Evolutionary conservation across 306 rosid species (phyloP).

Genomic region (Rosa rugosa): DNA sequence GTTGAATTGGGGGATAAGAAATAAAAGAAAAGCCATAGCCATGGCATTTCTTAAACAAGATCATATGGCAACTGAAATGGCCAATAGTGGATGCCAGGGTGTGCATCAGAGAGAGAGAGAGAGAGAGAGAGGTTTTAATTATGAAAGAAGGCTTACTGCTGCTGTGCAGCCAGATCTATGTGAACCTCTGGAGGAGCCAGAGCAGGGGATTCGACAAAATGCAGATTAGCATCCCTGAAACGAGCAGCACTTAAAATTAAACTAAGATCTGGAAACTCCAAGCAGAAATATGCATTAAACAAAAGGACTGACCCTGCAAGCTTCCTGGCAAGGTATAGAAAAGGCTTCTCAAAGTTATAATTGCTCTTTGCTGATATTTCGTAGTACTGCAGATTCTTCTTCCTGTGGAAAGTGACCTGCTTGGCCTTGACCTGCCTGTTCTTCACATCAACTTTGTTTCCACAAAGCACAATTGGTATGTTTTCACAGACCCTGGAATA

Average conservation of each 20-base stretch:
- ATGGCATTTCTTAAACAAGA: not conserved
- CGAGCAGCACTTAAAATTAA: constrained; percentile 2
- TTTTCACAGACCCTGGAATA: constrained; percentile 74
- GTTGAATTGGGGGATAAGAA: not conserved
- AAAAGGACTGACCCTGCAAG: constrained; percentile 61
- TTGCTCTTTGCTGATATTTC: constrained; percentile 89
- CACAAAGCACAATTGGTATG: constrained; percentile 80
- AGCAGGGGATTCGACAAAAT: constrained; percentile 88
- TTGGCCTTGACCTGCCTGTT: constrained; percentile 89
- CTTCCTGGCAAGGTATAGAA: constrained; percentile 77
- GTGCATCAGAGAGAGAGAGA: not conserved
- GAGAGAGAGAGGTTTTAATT: not conserved
- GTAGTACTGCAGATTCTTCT: constrained; percentile 77
- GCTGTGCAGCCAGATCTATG: constrained; percentile 67
- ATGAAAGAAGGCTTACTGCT: constrained; percentile 44
- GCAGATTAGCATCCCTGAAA: constrained; percentile 73
- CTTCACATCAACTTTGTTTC: constrained; percentile 87
- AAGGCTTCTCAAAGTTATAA: constrained; percentile 79
- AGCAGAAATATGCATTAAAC: not conserved
- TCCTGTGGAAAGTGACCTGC: constrained; percentile 85
- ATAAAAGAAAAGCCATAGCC: no score
- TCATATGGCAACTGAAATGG: not conserved
- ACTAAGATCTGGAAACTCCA: not conserved
- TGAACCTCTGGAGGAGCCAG: constrained; percentile 89
- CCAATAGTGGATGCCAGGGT: not conserved